A percentile compares a stretch with the other conserved stretches of the same genome.
These are phyloP conservation scores for Ganoderma resinaceum DNA, from an alignment of 1,284 basidiomycete species.

Conservation along the genomic window DNA sequence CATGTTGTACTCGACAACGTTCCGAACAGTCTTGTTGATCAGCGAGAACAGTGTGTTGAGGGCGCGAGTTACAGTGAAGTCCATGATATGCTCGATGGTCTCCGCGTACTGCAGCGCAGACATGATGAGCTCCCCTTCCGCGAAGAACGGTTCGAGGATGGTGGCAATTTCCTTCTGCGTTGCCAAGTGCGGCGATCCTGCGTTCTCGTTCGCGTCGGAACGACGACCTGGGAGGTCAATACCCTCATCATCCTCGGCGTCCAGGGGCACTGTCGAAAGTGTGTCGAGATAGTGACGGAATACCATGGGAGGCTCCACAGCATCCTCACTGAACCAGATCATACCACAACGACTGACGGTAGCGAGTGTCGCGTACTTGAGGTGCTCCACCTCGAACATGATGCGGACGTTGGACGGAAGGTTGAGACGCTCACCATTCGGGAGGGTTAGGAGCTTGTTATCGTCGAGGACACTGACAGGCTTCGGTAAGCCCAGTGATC, in stretches of 20 bases:
- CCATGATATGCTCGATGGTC: constrained; percentile 96
- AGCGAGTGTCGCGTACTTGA: constrained; percentile 96
- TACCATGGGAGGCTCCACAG: constrained; percentile 91
- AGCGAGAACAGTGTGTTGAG: constrained; percentile 97
- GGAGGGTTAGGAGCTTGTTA: constrained; percentile 97
- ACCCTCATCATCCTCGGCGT: constrained; percentile 89
- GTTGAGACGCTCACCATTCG: constrained; percentile 98
- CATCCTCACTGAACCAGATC: constrained; percentile 99
- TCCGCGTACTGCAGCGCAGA: constrained; percentile 83
- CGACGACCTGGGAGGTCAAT: constrained; percentile 68
- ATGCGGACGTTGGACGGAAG: constrained; percentile 97
- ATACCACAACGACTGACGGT: constrained; percentile 99
- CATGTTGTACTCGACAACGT: constrained; percentile 93
- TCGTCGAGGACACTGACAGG: constrained; percentile 91
- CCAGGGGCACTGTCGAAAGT: constrained; percentile 81
- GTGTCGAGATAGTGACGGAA: constrained; percentile 89
- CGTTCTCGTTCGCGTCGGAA: constrained; percentile 56
- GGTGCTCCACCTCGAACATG: constrained; percentile 99
- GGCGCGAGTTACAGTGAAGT: constrained; percentile 92
- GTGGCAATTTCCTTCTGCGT: constrained; percentile 84
- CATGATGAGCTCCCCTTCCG: constrained; percentile 82
- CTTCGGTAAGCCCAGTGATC: constrained; percentile 18
- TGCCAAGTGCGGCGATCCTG: constrained; percentile 68
- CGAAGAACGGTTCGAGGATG: constrained; percentile 86
- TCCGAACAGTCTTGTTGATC: constrained; percentile 95